Evolutionary conservation across 2,329 filamentous ascomycete species (phyloP).

Genomic region (Colletotrichum abscissum): DNA sequence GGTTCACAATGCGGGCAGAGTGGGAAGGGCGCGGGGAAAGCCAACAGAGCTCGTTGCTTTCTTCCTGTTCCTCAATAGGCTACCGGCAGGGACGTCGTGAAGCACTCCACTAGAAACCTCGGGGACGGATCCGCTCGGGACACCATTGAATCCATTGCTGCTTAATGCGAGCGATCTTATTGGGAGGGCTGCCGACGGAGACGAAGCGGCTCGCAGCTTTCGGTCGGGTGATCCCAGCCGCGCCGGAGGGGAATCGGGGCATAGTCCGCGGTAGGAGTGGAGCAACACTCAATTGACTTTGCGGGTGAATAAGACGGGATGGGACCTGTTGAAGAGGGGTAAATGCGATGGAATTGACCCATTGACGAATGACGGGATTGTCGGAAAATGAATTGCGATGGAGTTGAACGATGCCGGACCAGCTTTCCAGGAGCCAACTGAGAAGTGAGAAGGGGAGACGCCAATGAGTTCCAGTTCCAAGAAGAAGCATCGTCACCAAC

Average conservation of each 20-base stretch:
- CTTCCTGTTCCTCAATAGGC: not conserved
- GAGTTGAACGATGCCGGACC: not conserved
- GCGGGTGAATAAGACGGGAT: not conserved
- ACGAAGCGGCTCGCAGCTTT: constrained; percentile 16
- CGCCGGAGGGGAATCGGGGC: constrained; percentile 18
- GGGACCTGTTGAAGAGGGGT: not conserved
- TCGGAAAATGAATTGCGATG: constrained; percentile 5
- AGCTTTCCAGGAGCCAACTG: not conserved
- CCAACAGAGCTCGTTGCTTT: not conserved
- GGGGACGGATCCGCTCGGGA: constrained; percentile 27
- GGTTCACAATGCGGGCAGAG: not conserved
- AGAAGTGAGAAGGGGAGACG: not conserved
- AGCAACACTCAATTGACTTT: constrained; percentile 15
- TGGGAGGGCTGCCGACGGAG: constrained; percentile 12
- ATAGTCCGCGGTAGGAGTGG: constrained; percentile 24
- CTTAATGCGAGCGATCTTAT: constrained; percentile 25
- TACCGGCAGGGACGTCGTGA: not conserved
- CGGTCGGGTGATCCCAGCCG: constrained; percentile 16
- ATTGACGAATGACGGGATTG: not conserved
- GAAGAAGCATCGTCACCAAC: not conserved
- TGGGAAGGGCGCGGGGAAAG: not conserved
- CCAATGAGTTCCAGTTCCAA: not conserved
- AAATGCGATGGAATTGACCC: not conserved
- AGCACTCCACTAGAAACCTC: constrained; percentile 3
- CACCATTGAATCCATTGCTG: constrained; percentile 3